These are phyloP conservation scores for Phoenix dactylifera DNA, from an alignment of 176 grass and related monocot genomes.

Conservation along the genomic window DNA sequence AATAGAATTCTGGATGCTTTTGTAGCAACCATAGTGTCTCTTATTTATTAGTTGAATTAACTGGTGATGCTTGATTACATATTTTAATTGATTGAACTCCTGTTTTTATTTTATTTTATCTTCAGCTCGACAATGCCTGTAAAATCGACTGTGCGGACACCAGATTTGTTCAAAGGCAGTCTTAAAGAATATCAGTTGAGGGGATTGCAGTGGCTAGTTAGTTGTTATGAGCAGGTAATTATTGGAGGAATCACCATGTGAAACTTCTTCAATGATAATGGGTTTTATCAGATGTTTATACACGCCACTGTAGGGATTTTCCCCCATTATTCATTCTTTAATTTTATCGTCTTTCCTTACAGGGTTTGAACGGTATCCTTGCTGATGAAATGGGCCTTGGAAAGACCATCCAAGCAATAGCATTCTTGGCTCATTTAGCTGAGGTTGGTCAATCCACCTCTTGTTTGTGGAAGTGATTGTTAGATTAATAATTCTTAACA, in stretches of 20 bases:
- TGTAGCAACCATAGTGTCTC: no score
- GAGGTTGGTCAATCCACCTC: slow-evolving; percentile 54
- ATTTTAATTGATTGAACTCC: not conserved
- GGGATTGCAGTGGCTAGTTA: slow-evolving; percentile 97
- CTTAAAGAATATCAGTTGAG: slow-evolving; percentile 99
- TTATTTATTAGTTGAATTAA: no score
- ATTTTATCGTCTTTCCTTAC: slow-evolving; percentile 1
- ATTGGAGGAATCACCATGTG: not conserved
- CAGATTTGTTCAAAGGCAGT: slow-evolving; percentile 85
- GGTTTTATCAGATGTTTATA: no score
- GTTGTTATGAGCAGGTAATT: slow-evolving; percentile 97
- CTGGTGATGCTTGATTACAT: not conserved
- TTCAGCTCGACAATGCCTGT: slow-evolving; percentile 96
- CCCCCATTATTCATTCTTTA: no score
- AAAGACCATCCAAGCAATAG: slow-evolving; percentile 98
- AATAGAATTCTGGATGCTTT: no score
- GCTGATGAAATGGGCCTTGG: slow-evolving; percentile 99
- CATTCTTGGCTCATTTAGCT: slow-evolving; percentile 96
- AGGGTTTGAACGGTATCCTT: slow-evolving; percentile 99
- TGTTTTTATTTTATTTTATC: slow-evolving; percentile 11
- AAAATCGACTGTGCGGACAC: slow-evolving; percentile 82
- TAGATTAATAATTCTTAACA: no score
- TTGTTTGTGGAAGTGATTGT: no score
- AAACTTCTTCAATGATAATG: no score
- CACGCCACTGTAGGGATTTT: no score